Base-by-base conservation (phyloP, 148 eudicot genomes). In the Cornus florida region DNA sequence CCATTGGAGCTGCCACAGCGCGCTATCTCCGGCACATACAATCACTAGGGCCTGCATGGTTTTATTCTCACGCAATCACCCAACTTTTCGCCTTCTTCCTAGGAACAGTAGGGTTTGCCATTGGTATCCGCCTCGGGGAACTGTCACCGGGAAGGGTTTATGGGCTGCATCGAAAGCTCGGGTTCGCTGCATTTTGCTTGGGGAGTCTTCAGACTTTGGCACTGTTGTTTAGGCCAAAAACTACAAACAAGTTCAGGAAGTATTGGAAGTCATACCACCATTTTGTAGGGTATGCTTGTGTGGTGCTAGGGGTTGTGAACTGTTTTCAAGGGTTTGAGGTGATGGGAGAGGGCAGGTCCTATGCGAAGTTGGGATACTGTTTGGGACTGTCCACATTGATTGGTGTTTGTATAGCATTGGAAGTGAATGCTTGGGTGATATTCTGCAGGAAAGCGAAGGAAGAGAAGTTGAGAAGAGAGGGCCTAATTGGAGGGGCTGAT, bases 231-330 rank as follows among this genome's bases (percentile, higher is more conserved):
- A 86, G 99, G 88, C 99, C 99, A 0, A 93, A 87, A 75, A 92
- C 99, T 0, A 96, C 98, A 7, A 78, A 90, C 38, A 93, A 93
- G 83, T 92, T 87, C 72, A 88, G 98, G 75, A 96, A 86, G 86
- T 96, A 96, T 67, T 96, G 99, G 99, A 96, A 96, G 73, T 93
- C 98, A 32, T 96, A 96, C 82, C 99, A 96, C 83, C 98, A 96
- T 65, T 93, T 96, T 81, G 99, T 96, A 17, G 99, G 99, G 82
- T 96, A 96, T 81, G 91, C 87, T 71, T 96, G 99, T 76, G 92
- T 93, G 57, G 87, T 92, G 0, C 6, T 96, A 69, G 99, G 97
- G 46, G 92, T 96, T 24, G 95, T 95, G 76, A 95, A 95, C 85
- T 94, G 91, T 56, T 95, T 95, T 70, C 92, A 93, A 75, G 99